Percentiles rank a stretch among this genome's conserved stretches.
Evolutionary conservation across 1,284 basidiomycete species (phyloP).

Genomic region (Ceratobasidium sp.): DNA sequence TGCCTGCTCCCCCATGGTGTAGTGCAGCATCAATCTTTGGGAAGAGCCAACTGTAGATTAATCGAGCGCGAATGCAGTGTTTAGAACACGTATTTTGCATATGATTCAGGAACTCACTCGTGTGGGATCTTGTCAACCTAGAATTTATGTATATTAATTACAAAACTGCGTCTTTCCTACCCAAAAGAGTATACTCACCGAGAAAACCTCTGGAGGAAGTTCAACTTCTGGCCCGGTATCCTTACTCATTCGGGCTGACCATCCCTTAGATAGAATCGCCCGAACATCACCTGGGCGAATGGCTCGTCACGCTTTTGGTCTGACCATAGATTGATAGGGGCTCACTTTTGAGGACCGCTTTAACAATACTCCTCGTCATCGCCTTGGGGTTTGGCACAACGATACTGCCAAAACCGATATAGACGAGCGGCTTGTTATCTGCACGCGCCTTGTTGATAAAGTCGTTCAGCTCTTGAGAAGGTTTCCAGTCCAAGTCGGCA

Average conservation of each 20-base stretch:
- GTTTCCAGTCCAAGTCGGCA: slow-evolving; percentile 65
- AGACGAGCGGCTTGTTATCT: slow-evolving; percentile 73
- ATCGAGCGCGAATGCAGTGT: slow-evolving; percentile 40
- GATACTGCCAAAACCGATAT: slow-evolving; percentile 77
- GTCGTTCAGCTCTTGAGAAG: slow-evolving; percentile 59
- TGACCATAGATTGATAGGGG: neutral
- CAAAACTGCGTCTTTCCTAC: neutral
- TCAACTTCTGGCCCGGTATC: slow-evolving; percentile 52
- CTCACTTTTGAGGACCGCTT: slow-evolving; percentile 69
- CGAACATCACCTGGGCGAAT: slow-evolving; percentile 60
- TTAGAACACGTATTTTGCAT: slow-evolving; percentile 10
- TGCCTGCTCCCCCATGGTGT: slow-evolving; percentile 78
- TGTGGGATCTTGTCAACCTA: slow-evolving; percentile 75
- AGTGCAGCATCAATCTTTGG: slow-evolving; percentile 70
- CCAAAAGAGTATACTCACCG: slow-evolving; percentile 45
- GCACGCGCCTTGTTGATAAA: slow-evolving; percentile 65
- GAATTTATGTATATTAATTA: slow-evolving; percentile 35
- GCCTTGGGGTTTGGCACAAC: slow-evolving; percentile 73
- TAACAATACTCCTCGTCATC: slow-evolving; percentile 68
- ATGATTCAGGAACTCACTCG: slow-evolving; percentile 52
- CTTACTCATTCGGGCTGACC: slow-evolving; percentile 67
- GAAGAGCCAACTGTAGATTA: slow-evolving; percentile 67
- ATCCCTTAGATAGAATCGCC: slow-evolving; percentile 80
- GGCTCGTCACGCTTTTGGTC: slow-evolving; percentile 29
- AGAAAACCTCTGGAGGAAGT: slow-evolving; percentile 57